Percentiles rank a stretch among this genome's conserved stretches.
Evolutionary conservation across 345 rosid genomes (phyloP).

Genomic region (Linum usitatissimum): DNA sequence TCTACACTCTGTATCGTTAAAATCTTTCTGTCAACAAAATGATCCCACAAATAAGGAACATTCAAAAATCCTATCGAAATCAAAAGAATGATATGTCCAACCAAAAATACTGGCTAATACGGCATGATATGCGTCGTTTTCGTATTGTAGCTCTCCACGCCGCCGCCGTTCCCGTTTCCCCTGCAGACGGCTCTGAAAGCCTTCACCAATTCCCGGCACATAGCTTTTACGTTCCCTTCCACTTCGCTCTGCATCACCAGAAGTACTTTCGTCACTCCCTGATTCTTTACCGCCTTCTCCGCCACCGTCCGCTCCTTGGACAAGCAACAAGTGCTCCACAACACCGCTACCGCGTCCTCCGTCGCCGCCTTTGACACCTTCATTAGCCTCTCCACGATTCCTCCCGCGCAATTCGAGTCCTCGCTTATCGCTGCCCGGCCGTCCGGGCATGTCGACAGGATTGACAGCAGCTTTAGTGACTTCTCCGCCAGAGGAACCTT

Average conservation of each 20-base stretch:
- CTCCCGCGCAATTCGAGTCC: slow-evolving; percentile 13
- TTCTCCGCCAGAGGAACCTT: slow-evolving; percentile 12
- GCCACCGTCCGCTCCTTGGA: slow-evolving; percentile 14
- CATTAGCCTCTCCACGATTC: slow-evolving; percentile 15
- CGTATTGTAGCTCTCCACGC: slow-evolving; percentile 23
- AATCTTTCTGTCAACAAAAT: neutral
- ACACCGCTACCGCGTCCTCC: slow-evolving; percentile 19
- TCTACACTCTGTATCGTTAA: neutral
- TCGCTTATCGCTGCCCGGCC: slow-evolving; percentile 16
- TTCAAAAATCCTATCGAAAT: too few species aligned
- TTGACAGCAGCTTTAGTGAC: slow-evolving; percentile 14
- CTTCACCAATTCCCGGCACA: slow-evolving; percentile 20
- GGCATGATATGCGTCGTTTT: slow-evolving; percentile 41
- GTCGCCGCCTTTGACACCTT: slow-evolving; percentile 19
- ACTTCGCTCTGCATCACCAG: slow-evolving; percentile 21
- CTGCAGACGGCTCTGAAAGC: slow-evolving; percentile 17
- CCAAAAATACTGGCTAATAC: slow-evolving; percentile 12
- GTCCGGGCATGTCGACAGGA: slow-evolving; percentile 3
- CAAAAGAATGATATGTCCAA: too few species aligned
- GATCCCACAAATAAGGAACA: too few species aligned
- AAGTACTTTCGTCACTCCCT: slow-evolving; percentile 15
- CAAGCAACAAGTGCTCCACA: slow-evolving; percentile 16
- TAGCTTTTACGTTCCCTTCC: slow-evolving; percentile 13
- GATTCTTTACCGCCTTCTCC: slow-evolving; percentile 15
- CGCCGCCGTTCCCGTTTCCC: neutral